A percentile compares a stretch with the other conserved stretches of the same genome.
Evolutionary conservation across 2,329 filamentous ascomycete genomes (phyloP).

Genomic region (Colletotrichum euphorbiae): DNA sequence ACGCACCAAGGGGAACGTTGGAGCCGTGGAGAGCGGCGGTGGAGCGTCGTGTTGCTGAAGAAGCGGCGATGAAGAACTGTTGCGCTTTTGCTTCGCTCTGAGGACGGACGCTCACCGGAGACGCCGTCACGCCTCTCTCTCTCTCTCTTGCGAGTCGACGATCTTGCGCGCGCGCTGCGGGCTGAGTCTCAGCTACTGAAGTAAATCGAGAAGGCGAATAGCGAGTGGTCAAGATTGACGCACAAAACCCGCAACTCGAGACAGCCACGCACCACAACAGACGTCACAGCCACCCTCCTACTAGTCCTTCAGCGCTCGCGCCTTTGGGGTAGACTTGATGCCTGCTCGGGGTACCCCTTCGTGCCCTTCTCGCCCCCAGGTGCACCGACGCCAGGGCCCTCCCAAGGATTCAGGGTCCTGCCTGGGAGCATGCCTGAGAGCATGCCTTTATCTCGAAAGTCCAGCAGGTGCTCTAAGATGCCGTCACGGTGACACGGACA

Average conservation of each 20-base stretch:
- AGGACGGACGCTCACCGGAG: background rate
- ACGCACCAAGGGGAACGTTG: constrained; percentile 2
- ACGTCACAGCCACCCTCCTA: constrained; percentile 36
- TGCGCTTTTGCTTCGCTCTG: background rate
- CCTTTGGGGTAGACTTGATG: background rate
- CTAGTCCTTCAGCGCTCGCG: constrained; percentile 1
- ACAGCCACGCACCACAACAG: constrained; percentile 26
- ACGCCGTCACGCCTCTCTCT: background rate
- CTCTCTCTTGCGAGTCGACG: background rate
- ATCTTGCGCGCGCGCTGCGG: background rate
- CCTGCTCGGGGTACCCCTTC: constrained; percentile 28
- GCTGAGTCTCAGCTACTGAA: constrained; percentile 27
- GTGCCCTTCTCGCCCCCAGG: constrained; percentile 23
- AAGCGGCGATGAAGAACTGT: constrained; percentile 26
- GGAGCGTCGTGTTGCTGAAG: constrained; percentile 15
- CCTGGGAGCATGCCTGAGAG: constrained; percentile 9
- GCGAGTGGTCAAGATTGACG: constrained; percentile 31
- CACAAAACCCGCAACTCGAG: constrained; percentile 36
- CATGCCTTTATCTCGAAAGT: background rate
- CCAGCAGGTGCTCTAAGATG: constrained; percentile 24
- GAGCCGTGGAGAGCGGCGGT: constrained; percentile 23
- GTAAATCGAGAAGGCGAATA: constrained; percentile 5
- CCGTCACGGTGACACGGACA: background rate
- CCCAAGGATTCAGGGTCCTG: constrained; percentile 33
- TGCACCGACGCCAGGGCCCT: constrained; percentile 24